phyloP scores from a whole-genome alignment of 2,329 filamentous ascomycete species.

The Tolypocladium amazonense region DNA sequence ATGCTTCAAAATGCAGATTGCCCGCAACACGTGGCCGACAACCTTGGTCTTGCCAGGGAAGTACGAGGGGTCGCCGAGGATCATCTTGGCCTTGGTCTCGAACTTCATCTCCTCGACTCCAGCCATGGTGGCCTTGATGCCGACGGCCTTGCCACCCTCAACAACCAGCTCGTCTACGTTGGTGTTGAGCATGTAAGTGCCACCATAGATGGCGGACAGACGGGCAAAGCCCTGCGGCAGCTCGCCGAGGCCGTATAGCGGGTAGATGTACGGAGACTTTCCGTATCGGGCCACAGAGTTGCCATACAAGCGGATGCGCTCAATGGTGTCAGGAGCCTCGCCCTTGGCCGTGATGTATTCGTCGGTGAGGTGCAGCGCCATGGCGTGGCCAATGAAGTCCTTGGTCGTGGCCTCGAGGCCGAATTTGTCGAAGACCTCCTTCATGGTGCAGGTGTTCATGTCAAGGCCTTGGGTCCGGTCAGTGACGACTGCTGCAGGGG shows the following conservation, averaged over 20 bases:
- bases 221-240: conserved; percentile 96
- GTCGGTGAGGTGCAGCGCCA: conserved; percentile 91
- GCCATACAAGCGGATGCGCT: conserved; percentile 90
- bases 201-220: conserved; percentile 94
- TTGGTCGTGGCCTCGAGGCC: conserved; percentile 79
- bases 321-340: conserved; percentile 71
- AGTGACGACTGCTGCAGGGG: conserved; percentile 1
- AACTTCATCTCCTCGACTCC: conserved; percentile 89
- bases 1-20: conserved; percentile 96
- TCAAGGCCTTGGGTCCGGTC: conserved; percentile 54
- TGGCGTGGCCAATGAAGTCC: conserved; percentile 96
- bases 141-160: conserved; percentile 74
- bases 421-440: conserved; percentile 98
- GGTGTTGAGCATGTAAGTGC: conserved; percentile 99
- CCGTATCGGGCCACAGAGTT: conserved; percentile 97
- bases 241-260: conserved; percentile 92
- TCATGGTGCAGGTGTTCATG: conserved; percentile 74
- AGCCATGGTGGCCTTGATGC: conserved; percentile 96
- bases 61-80: conserved; percentile 93
- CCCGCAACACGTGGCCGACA: conserved; percentile 82
- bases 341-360: conserved; percentile 70
- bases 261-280: conserved; percentile 99
- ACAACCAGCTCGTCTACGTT: conserved; percentile 82
- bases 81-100: conserved; percentile 90
- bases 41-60: conserved; percentile 84